Percentiles rank a stretch among this genome's conserved stretches.
phyloP scores from a whole-genome alignment of 805 yeast genomes.

The Priceomyces carsonii region DNA sequence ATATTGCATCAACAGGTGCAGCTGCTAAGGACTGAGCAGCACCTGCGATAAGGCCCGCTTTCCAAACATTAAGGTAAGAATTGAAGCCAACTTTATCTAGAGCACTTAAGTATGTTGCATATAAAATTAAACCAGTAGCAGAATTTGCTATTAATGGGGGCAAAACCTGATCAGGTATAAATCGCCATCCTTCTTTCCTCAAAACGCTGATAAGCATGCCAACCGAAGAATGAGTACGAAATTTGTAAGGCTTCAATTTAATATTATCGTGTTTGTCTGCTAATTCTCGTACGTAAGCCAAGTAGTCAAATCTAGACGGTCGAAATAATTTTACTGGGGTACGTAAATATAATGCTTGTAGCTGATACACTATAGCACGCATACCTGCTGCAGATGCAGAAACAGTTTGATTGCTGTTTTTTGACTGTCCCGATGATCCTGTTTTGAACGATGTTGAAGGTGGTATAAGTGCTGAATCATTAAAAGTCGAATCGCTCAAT shows the following conservation, averaged over 20 bases:
- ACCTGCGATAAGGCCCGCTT: constrained; percentile 87
- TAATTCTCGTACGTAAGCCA: constrained; percentile 62
- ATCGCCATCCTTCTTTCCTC: constrained; percentile 78
- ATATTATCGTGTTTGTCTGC: constrained; percentile 48
- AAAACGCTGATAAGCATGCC: constrained; percentile 75
- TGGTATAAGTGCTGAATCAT: not conserved
- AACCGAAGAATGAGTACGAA: constrained; percentile 73
- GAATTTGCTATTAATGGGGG: constrained; percentile 91
- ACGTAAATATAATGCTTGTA: constrained; percentile 75
- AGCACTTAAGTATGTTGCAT: constrained; percentile 73
- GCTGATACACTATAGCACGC: constrained; percentile 77
- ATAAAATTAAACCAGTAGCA: constrained; percentile 82
- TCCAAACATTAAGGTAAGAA: constrained; percentile 54
- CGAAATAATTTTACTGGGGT: constrained; percentile 84
- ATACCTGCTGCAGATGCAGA: constrained; percentile 85
- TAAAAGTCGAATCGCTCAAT: constrained; percentile 2
- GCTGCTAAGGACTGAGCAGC: constrained; percentile 86
- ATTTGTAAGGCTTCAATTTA: constrained; percentile 49
- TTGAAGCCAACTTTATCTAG: constrained; percentile 32
- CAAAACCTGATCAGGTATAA: constrained; percentile 78
- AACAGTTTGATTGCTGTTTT: constrained; percentile 48
- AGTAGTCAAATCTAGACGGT: constrained; percentile 87
- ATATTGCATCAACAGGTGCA: constrained; percentile 91
- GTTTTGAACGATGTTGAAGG: not conserved
- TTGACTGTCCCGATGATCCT: constrained; percentile 2